Conservation (phyloP, 2,329 filamentous ascomycete species). For the Talaromyces sp. region DNA sequence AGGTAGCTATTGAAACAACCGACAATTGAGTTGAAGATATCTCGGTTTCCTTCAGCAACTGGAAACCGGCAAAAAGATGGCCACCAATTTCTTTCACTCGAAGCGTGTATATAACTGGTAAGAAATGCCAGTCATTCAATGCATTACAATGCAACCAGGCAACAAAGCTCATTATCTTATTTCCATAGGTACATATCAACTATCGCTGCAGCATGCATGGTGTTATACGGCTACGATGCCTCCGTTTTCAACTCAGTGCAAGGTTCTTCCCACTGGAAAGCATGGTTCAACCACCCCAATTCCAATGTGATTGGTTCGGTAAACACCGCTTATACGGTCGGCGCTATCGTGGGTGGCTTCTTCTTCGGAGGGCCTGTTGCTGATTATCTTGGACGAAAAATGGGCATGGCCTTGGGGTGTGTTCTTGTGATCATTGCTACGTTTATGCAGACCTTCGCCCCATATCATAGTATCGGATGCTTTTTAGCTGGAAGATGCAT, state of each 20-base stretch:
- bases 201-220: conserved; percentile 68
- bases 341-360: conserved; percentile 65
- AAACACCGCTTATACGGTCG: conserved; percentile 67
- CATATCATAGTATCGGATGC: conserved; percentile 55
- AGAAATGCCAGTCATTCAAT: not conserved
- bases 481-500: conserved; percentile 66
- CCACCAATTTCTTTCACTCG: not conserved
- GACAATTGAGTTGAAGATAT: not conserved
- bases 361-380: conserved; percentile 63
- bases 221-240: conserved; percentile 69
- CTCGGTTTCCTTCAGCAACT: not conserved
- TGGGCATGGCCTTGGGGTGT: conserved; percentile 62
- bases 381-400: conserved; percentile 57
- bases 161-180: not conserved
- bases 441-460: conserved; percentile 63
- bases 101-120: conserved; percentile 10
- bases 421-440: conserved; percentile 62
- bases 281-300: conserved; percentile 51
- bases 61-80: not conserved
- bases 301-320: conserved; percentile 50
- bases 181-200: conserved; percentile 57
- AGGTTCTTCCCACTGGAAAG: conserved; percentile 61
- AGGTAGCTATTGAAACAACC: not conserved
- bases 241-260: conserved; percentile 70
- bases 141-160: no score